Conservation (phyloP, 148 eudicot species). For the Camellia lanceoleosa region DNA sequence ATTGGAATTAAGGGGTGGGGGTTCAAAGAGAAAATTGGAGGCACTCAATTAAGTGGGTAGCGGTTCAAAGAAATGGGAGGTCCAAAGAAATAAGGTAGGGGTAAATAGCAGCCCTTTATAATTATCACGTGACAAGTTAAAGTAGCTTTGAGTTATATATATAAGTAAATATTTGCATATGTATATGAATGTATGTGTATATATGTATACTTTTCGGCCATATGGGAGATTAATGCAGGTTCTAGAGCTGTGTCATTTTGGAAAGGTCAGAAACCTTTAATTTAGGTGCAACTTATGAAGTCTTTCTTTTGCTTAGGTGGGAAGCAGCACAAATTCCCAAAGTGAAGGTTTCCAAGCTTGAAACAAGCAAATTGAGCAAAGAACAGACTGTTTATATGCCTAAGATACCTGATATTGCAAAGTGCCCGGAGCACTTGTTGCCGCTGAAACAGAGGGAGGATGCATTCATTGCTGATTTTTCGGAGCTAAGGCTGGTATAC, state of each 20-base stretch:
- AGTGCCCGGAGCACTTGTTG: conserved; percentile 70
- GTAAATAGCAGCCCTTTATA: too few species aligned
- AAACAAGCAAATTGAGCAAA: conserved; percentile 39
- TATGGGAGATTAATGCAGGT: neutral
- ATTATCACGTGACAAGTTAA: neutral
- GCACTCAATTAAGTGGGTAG: too few species aligned
- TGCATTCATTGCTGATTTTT: conserved; percentile 69
- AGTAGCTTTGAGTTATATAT: neutral
- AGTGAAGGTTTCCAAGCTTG: conserved; percentile 70
- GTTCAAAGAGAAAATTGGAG: too few species aligned
- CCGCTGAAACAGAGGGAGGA: conserved; percentile 79
- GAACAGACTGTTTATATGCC: conserved; percentile 93
- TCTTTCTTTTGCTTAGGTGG: conserved; percentile 53
- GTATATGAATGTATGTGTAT: neutral
- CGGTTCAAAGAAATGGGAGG: too few species aligned
- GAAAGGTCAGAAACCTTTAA: neutral
- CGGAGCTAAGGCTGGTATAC: conserved; percentile 71
- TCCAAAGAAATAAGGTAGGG: too few species aligned
- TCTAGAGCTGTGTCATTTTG: neutral
- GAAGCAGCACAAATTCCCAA: conserved; percentile 78
- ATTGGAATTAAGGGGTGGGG: too few species aligned
- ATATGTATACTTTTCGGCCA: neutral
- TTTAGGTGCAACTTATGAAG: neutral
- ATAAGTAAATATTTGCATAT: neutral
- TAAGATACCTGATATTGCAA: conserved; percentile 68